Percentiles rank a stretch among this genome's conserved stretches.
These are phyloP conservation scores for Paramyrothecium sp. DNA, from an alignment of 2,329 filamentous ascomycete species.

Conservation along the genomic window DNA sequence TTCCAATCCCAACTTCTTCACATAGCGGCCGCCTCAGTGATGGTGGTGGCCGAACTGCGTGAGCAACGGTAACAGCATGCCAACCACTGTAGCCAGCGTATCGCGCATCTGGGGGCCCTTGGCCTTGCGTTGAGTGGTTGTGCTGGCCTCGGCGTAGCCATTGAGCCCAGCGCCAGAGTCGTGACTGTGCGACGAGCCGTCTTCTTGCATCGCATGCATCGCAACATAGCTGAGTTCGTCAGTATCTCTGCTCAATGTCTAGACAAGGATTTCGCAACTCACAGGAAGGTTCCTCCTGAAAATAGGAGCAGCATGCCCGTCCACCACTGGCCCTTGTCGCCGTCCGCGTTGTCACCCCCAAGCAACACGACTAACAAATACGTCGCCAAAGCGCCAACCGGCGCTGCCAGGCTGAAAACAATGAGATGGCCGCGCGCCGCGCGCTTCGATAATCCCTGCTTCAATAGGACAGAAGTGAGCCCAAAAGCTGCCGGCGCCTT, in stretches of 20 bases:
- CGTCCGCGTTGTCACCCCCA: conserved; percentile 57
- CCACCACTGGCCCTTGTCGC: conserved; percentile 73
- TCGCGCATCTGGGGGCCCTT: conserved; percentile 63
- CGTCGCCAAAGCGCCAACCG: conserved; percentile 78
- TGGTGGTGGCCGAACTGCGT: conserved; percentile 79
- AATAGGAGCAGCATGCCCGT: conserved; percentile 94
- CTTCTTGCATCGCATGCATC: conserved; percentile 97
- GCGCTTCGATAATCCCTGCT: conserved; percentile 86
- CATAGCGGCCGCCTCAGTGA: conserved; percentile 20
- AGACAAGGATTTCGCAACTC: conserved; percentile 35
- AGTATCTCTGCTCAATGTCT: conserved; percentile 5
- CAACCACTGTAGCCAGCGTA: conserved; percentile 67
- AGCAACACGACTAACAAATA: conserved; percentile 77
- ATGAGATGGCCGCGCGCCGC: conserved; percentile 81
- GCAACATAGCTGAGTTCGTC: conserved; percentile 75
- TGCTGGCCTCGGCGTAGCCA: conserved; percentile 51
- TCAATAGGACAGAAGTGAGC: conserved; percentile 83
- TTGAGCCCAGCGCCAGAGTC: conserved; percentile 45
- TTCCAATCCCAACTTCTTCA: neutral
- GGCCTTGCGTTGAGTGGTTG: conserved; percentile 46
- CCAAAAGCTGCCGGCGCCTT: conserved; percentile 97
- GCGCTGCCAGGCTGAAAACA: conserved; percentile 88
- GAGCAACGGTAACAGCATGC: conserved; percentile 76
- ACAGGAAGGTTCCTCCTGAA: conserved; percentile 94
- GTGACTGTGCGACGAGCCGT: conserved; percentile 48